Evolutionary conservation across 257 asterid species (phyloP), one percentile per base, ranked within the genome.

Genomic region (Linaria vulgaris): DNA sequence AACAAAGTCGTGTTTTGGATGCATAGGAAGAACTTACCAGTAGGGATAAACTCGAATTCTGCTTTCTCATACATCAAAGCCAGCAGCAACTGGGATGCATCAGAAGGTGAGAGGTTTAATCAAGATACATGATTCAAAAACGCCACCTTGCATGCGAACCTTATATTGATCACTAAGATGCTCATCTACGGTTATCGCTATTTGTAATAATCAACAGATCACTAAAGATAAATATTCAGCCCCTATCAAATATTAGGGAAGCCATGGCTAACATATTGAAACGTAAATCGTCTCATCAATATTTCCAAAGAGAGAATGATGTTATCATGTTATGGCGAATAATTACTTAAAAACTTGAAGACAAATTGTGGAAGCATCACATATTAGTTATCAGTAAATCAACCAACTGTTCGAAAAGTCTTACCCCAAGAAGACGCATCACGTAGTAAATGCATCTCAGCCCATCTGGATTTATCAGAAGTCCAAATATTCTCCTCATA

Each of bases 381-480:
- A 1, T 11, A 11, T 34, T 34, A 47, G 19, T 16, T 56, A 16
- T 10, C 12, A 52, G 4, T 23, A 24, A 13, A 27, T 47, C 47
- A 1, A 41, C 19, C 0, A 43, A 34, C 17, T 4, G 53, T 10
- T 55, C 0, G 10, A 54, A 13, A n/a, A 23, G 56, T 62, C 88
- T 77, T 76, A 86, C 95, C 70, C 88, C 87, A 43, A 83, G 45
- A 69, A 83, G 16, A 30, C 95, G 95, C 72, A 74, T 63, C 16
- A 76, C 59, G 59, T 79, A 83, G 77, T 83, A 84, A 65, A 76
- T 68, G 70, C 78, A 76, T 71, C 86, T 78, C 72, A 81, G 66
- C 59, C 74, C 77, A 79, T 72, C 75, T 31, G 86, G 88, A 65
- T 81, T 84, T 63, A 75, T 69, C 67, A 81, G 15, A 39, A 67